Base-by-base conservation (phyloP, 192 early-diverging fungal genomes). In the Podochytrium sp. region DNA sequence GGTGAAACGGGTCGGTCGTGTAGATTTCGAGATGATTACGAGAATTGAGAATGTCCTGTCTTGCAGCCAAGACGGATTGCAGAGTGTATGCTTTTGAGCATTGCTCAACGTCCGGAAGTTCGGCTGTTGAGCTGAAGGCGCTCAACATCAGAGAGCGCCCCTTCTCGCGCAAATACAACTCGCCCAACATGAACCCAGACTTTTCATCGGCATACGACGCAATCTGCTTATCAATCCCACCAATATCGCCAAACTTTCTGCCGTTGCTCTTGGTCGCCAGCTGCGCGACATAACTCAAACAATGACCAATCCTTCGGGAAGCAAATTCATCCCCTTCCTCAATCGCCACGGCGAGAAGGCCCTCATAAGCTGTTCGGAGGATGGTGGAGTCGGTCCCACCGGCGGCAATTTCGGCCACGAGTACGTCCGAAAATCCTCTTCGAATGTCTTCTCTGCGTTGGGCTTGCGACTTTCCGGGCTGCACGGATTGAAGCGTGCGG, bases 271-370 rank as follows among this genome's bases (percentile, higher is more conserved):
- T 27, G 7, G 5, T 41, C 35, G 51, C 56, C 23, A 71, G 6
- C 29, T 59, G 18, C 18, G 69, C 18, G 16, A 71, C 40, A 51
- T 39, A 42, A 33, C 56, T 59, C 6, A 71, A 40, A 40, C 56
- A 59, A 25, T 59, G 69, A 32, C 27, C 34, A 39, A 71, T 16
- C 14, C 57, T n/a, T 32, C 69, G 27, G 2, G 69, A 53, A 37
- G 30, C 6, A 27, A 25, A 20, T 51, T 71, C 69, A 60, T 60
- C 49, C 25, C 69, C 69, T 47, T 71, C 69, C 41, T 71, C 69
- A 29, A 71, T 60, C 5, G 69, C 41, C 5, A 59, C 27, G 16
- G 69, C 69, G 10, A 71, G 40, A 23, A 60, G 27, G 23, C 69
- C 69, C 33, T 71, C 69, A 60, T 60, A 71, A 1, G 55, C 23